These are phyloP conservation scores for Backusella liffmaniae DNA, from an alignment of 192 early-diverging fungal species.

Conservation along the genomic window DNA sequence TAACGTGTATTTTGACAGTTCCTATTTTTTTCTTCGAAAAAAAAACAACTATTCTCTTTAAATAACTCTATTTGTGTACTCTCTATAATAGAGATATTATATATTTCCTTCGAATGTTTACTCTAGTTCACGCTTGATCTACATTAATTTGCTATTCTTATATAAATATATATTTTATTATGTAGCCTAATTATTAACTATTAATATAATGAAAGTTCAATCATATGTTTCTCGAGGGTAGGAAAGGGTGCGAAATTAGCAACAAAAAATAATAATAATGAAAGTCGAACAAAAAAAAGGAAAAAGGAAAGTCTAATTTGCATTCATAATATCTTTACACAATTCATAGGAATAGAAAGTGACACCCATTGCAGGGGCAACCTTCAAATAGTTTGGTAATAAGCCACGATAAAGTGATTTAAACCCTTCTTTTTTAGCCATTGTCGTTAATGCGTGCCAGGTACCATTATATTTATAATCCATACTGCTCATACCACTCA, in stretches of 20 bases:
- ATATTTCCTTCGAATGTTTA: no score
- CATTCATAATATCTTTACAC: constrained; percentile 65
- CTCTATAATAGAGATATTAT: neutral
- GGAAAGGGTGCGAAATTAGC: neutral
- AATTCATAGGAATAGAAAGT: constrained; percentile 82
- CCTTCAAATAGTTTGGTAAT: constrained; percentile 82
- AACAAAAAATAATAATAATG: neutral
- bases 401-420: constrained; percentile 74
- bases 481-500: constrained; percentile 67
- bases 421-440: constrained; percentile 66
- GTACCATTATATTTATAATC: constrained; percentile 72
- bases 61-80: no score
- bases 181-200: neutral
- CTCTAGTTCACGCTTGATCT: neutral
- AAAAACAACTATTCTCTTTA: no score
- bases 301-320: constrained; percentile 8
- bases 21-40: neutral
- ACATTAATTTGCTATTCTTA: neutral
- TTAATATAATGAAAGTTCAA: neutral
- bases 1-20: neutral
- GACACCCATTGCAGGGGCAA: constrained; percentile 81
- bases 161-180: neutral
- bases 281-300: neutral
- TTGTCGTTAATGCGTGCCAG: constrained; percentile 59
- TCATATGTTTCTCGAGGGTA: neutral